A percentile compares a stretch with the other conserved stretches of the same genome.
Conservation (phyloP, 306 rosid genomes). For the Vigna angularis region DNA sequence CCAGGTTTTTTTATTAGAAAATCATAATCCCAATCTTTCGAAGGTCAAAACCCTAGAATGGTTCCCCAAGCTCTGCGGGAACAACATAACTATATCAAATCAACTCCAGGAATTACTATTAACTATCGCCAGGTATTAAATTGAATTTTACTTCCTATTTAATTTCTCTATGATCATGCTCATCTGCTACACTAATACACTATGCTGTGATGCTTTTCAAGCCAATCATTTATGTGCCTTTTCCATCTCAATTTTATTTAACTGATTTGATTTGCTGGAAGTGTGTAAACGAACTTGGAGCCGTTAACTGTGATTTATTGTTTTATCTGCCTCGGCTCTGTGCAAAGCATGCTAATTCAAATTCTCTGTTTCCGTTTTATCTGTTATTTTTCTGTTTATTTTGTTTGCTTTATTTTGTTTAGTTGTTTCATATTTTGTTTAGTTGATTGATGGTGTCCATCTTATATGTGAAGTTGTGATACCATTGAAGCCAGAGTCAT, state of each 20-base stretch:
- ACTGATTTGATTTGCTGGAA: background rate
- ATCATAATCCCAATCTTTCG: background rate
- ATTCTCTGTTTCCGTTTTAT: background rate
- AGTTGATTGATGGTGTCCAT: background rate
- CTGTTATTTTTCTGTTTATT: background rate
- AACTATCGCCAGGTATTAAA: background rate
- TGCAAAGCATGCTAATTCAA: background rate
- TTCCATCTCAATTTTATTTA: slow-evolving; percentile 11
- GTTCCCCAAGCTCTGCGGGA: background rate
- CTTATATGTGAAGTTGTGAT: background rate
- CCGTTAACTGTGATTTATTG: background rate
- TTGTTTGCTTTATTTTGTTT: background rate
- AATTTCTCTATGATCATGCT: background rate
- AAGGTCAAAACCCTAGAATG: slow-evolving; percentile 11
- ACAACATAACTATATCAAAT: background rate
- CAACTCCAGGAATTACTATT: slow-evolving; percentile 11
- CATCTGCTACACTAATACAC: too few relatives aligned
- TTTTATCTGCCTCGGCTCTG: slow-evolving; percentile 13
- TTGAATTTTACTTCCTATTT: background rate
- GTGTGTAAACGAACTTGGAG: background rate
- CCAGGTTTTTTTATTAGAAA: background rate
- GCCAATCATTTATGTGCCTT: background rate
- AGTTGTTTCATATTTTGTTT: background rate
- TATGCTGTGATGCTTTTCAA: background rate
- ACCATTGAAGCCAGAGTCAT: background rate